Evolutionary conservation across 2,329 filamentous ascomycete species (phyloP).

Genomic region (Volutella citrinella): DNA sequence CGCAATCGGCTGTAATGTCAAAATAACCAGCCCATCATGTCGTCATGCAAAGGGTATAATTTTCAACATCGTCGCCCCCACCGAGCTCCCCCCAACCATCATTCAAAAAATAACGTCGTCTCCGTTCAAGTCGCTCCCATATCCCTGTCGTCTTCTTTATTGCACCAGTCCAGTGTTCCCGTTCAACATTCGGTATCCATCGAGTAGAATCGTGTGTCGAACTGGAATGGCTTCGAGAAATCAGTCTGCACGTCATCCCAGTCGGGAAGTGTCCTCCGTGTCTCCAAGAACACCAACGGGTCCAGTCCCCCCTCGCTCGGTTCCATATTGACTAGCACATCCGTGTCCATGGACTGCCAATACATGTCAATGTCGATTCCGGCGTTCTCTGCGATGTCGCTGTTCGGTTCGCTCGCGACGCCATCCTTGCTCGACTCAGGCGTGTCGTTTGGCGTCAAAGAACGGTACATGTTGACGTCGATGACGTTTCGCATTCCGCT

Average conservation of each 20-base stretch:
- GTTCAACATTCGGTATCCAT: too few species aligned
- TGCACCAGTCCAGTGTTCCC: constrained; percentile 5
- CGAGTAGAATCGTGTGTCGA: constrained; percentile 43
- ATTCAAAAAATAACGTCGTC: not conserved
- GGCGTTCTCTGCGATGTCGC: constrained; percentile 57
- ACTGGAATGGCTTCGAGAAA: constrained; percentile 51
- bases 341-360: constrained; percentile 46
- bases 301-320: constrained; percentile 21
- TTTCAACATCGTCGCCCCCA: constrained; percentile 9
- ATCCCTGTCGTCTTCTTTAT: too few species aligned
- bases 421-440: constrained; percentile 63
- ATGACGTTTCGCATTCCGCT: constrained; percentile 42
- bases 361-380: constrained; percentile 51
- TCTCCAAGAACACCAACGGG: constrained; percentile 27
- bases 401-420: constrained; percentile 57
- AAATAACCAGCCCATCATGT: constrained; percentile 17
- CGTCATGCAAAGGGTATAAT: constrained; percentile 26
- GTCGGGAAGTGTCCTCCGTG: constrained; percentile 24
- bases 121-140: too few species aligned
- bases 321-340: constrained; percentile 42
- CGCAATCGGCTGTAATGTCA: constrained; percentile 11
- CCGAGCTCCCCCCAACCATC: constrained; percentile 5
- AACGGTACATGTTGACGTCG: constrained; percentile 52
- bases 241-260: constrained; percentile 52
- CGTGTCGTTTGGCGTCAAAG: constrained; percentile 60